Evolutionary conservation across 2,329 filamentous ascomycete species (phyloP).

Genomic region (Peltaster fructicola): DNA sequence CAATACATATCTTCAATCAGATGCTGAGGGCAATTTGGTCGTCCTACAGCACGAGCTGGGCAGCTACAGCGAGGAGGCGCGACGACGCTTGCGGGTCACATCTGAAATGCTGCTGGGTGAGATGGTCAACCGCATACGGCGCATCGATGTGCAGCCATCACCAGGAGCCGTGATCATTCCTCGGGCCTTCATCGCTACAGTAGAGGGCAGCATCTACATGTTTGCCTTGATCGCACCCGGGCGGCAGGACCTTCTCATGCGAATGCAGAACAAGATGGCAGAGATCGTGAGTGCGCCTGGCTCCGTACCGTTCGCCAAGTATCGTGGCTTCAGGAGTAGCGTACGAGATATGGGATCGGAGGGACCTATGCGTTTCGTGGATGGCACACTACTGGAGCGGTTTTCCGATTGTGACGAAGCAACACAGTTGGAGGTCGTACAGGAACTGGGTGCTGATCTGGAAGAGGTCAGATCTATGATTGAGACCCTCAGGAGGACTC

Average conservation of each 20-base stretch:
- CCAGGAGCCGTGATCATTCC: conserved; percentile 55
- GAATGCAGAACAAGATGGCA: conserved; percentile 57
- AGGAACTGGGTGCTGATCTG: conserved; percentile 35
- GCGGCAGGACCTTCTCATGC: conserved; percentile 65
- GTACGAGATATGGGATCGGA: conserved; percentile 43
- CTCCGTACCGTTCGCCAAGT: conserved; percentile 56
- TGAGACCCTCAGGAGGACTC: conserved; percentile 21
- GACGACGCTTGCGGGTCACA: conserved; percentile 49
- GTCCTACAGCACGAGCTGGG: conserved; percentile 57
- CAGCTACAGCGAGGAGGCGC: conserved; percentile 59
- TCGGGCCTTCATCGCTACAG: conserved; percentile 74
- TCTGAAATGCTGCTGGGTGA: conserved; percentile 78
- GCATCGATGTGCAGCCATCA: conserved; percentile 48
- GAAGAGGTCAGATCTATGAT: conserved; percentile 41
- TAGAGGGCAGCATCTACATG: conserved; percentile 82
- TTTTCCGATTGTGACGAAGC: conserved; percentile 57
- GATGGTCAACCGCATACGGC: conserved; percentile 76
- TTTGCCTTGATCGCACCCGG: conserved; percentile 59
- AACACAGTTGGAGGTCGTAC: conserved; percentile 35
- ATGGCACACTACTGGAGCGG: conserved; percentile 75
- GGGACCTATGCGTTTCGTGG: conserved; percentile 72
- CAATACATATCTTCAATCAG: conserved; percentile 64
- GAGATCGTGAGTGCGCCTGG: conserved; percentile 51
- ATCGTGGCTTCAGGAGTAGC: conserved; percentile 63
- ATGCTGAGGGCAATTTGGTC: conserved; percentile 74